phyloP scores from a whole-genome alignment of 768 basidiomycete genomes.

The Sistotremastrum suecicum region DNA sequence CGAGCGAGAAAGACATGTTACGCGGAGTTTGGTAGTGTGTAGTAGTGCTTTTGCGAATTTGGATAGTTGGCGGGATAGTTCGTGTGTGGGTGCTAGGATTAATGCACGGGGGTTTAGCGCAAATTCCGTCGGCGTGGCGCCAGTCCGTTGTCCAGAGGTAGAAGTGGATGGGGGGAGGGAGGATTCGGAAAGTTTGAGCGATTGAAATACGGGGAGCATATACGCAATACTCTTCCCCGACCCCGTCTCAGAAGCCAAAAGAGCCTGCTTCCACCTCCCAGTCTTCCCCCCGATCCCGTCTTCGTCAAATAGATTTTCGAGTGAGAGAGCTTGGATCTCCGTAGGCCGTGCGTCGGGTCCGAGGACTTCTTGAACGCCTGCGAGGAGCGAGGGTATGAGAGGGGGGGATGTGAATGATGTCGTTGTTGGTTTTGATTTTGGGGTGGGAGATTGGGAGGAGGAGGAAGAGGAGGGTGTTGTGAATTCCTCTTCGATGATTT shows the following conservation, averaged over 20 bases:
- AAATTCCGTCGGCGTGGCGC: slow-evolving; percentile 8
- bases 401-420: slow-evolving; percentile 50
- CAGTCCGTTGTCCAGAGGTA: slow-evolving; percentile 1
- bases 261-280: slow-evolving; percentile 23
- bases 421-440: too few species aligned
- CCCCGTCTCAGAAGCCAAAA: slow-evolving; percentile 82
- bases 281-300: slow-evolving; percentile 16
- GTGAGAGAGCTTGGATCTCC: slow-evolving; percentile 62
- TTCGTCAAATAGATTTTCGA: slow-evolving; percentile 44
- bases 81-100: slow-evolving; percentile 80
- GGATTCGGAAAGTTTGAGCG: slow-evolving; percentile 54
- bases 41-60: slow-evolving; percentile 58
- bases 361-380: slow-evolving; percentile 41
- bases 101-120: slow-evolving; percentile 58
- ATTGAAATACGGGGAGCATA: slow-evolving; percentile 69
- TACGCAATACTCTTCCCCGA: slow-evolving; percentile 90
- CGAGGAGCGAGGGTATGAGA: slow-evolving; percentile 48
- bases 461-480: too few species aligned
- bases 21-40: slow-evolving; percentile 65
- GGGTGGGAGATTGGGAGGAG: too few species aligned
- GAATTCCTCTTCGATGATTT: too few species aligned
- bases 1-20: slow-evolving; percentile 51
- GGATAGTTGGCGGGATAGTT: slow-evolving; percentile 71
- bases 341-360: slow-evolving; percentile 49
- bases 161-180: not conserved